Evolutionary conservation across 345 rosid genomes (phyloP).

Genomic region (Eucalyptus erythrocorys): DNA sequence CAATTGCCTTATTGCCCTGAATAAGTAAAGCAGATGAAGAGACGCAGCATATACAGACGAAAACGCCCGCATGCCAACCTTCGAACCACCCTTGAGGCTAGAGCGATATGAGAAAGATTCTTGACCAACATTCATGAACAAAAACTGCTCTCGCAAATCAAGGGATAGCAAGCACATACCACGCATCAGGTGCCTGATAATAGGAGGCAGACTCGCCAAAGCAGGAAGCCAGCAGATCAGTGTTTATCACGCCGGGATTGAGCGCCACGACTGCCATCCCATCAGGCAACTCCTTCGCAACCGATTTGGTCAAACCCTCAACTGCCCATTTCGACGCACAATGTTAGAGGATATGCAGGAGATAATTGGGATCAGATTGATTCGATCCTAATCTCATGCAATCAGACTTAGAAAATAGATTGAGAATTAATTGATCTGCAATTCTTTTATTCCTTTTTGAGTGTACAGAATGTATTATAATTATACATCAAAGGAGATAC

Average conservation of each 20-base stretch:
- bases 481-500: too few relatives aligned
- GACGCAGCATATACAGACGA: not conserved
- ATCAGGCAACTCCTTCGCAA: constrained; percentile 80
- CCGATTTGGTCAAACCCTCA: constrained; percentile 87
- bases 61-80: not conserved
- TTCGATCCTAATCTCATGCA: too few relatives aligned
- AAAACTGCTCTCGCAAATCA: not conserved
- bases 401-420: too few relatives aligned
- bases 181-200: constrained; percentile 84
- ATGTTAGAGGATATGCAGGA: too few relatives aligned
- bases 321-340: constrained; percentile 99
- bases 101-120: not conserved
- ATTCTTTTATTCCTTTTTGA: too few relatives aligned
- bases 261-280: constrained; percentile 89
- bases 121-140: not conserved
- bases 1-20: not conserved
- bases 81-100: not conserved
- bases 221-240: constrained; percentile 85
- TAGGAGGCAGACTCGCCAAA: constrained; percentile 70
- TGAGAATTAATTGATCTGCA: too few relatives aligned
- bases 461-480: too few relatives aligned
- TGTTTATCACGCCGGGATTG: constrained; percentile 89
- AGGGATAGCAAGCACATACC: constrained; percentile 21
- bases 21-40: not conserved
- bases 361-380: too few relatives aligned